Conservation (phyloP, 2,329 filamentous ascomycete genomes). For the Cytospora chrysosperma region DNA sequence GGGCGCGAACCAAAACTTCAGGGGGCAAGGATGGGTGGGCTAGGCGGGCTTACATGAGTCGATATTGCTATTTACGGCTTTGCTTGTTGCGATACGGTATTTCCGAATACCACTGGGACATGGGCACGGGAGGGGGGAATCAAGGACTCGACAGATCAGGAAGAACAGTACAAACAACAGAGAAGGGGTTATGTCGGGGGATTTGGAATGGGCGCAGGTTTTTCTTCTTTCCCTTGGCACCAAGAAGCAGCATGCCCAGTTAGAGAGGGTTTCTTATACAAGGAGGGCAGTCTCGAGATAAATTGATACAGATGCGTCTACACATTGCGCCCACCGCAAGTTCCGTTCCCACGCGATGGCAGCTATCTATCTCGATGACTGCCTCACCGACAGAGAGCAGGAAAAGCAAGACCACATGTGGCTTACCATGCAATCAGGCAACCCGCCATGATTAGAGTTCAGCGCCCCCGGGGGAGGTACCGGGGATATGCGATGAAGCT, state of each 20-base stretch:
- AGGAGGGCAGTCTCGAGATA: constrained; percentile 16
- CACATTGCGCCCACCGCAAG: not conserved
- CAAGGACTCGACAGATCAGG: constrained; percentile 1
- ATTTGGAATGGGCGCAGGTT: not conserved
- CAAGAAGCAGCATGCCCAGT: constrained; percentile 2
- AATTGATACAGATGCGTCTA: constrained; percentile 3
- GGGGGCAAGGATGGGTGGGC: not conserved
- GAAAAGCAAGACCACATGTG: constrained; percentile 10
- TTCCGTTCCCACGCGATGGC: not conserved
- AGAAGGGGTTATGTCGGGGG: not conserved
- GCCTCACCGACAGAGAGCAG: not conserved
- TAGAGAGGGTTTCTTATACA: not conserved
- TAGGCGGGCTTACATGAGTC: not conserved
- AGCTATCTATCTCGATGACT: not conserved
- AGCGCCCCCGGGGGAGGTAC: not conserved
- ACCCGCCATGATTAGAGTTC: not conserved
- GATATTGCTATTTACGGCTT: not conserved
- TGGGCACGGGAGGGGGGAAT: not conserved
- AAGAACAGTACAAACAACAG: not conserved
- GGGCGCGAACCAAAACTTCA: constrained; percentile 12
- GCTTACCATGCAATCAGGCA: not conserved
- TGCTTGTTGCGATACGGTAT: constrained; percentile 3
- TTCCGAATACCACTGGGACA: not conserved
- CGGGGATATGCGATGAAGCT: constrained; percentile 7
- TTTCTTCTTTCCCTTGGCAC: constrained; percentile 9